Conservation (phyloP, 2,329 filamentous ascomycete species). For the Zymoseptoria ardabiliae region DNA sequence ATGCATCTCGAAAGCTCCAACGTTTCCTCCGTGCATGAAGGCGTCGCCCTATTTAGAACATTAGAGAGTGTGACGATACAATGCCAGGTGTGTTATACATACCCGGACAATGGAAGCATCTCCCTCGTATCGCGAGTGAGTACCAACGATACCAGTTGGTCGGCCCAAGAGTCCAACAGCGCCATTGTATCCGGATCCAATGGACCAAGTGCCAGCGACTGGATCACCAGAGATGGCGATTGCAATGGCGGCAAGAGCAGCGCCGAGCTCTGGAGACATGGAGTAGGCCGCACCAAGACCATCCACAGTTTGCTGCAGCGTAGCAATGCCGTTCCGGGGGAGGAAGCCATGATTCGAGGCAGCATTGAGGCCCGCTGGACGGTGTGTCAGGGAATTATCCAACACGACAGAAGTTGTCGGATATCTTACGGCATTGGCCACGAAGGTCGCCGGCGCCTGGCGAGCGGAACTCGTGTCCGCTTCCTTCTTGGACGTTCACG, state of each 20-base stretch:
- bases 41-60: slow-evolving; percentile 10
- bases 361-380: slow-evolving; percentile 22
- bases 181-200: slow-evolving; percentile 3
- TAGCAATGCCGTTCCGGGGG: slow-evolving; percentile 22
- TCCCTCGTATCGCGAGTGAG: slow-evolving; percentile 7
- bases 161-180: slow-evolving; percentile 3
- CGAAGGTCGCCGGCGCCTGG: slow-evolving; percentile 14
- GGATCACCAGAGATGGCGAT: slow-evolving; percentile 16
- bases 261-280: slow-evolving; percentile 22
- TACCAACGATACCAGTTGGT: slow-evolving; percentile 9
- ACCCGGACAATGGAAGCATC: slow-evolving; percentile 9
- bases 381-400: not conserved
- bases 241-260: slow-evolving; percentile 9
- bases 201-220: slow-evolving; percentile 9
- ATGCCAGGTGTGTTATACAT: no score
- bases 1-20: slow-evolving; percentile 9
- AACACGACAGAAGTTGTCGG: not conserved
- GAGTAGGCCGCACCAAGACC: slow-evolving; percentile 14
- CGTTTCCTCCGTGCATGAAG: slow-evolving; percentile 7
- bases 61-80: no score
- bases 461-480: slow-evolving; percentile 23
- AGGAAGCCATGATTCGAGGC: slow-evolving; percentile 20
- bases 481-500: slow-evolving; percentile 18
- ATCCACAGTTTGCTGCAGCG: slow-evolving; percentile 17
- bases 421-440: slow-evolving; percentile 21